These are phyloP conservation scores for Phytophthora sansomeana DNA, from an alignment of 352 stramenopile genomes.

Conservation along the genomic window DNA sequence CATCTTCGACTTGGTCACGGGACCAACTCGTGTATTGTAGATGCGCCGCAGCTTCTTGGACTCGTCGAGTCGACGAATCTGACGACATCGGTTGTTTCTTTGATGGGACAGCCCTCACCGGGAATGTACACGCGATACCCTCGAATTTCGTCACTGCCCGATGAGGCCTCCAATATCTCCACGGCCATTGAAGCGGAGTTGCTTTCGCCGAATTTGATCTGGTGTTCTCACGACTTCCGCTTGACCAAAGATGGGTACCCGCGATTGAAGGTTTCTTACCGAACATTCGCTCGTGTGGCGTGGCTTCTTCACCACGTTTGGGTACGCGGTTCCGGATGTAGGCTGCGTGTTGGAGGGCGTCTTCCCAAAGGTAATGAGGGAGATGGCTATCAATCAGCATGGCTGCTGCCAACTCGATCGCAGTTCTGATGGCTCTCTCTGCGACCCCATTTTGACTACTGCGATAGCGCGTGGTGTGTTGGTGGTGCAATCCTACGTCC, in stretches of 20 bases:
- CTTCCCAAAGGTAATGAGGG: conserved; percentile 9
- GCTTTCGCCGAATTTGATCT: background rate
- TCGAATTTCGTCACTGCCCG: conserved; percentile 4
- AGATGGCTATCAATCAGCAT: conserved; percentile 1
- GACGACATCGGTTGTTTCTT: conserved; percentile 5
- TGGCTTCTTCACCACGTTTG: background rate
- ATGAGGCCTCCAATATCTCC: conserved; percentile 6
- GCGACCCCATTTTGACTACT: conserved; percentile 10
- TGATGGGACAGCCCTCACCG: conserved; percentile 4
- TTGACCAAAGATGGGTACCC: conserved; percentile 8
- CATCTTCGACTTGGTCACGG: background rate
- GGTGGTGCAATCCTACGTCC: background rate
- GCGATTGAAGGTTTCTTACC: background rate
- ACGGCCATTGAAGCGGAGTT: background rate
- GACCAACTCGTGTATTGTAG: background rate
- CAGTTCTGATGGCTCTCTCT: background rate
- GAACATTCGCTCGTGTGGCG: conserved; percentile 5
- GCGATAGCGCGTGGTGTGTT: conserved; percentile 12
- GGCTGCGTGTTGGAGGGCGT: background rate
- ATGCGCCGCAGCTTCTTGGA: no score
- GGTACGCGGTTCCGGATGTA: conserved; percentile 11
- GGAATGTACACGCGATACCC: conserved; percentile 9
- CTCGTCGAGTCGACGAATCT: no score
- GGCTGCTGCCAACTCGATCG: conserved; percentile 3
- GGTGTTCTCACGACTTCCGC: conserved; percentile 2